A percentile compares a stretch with the other conserved stretches of the same genome.
These are phyloP conservation scores for Phytophthora nicotianae DNA, from an alignment of 352 stramenopile species.

Conservation along the genomic window DNA sequence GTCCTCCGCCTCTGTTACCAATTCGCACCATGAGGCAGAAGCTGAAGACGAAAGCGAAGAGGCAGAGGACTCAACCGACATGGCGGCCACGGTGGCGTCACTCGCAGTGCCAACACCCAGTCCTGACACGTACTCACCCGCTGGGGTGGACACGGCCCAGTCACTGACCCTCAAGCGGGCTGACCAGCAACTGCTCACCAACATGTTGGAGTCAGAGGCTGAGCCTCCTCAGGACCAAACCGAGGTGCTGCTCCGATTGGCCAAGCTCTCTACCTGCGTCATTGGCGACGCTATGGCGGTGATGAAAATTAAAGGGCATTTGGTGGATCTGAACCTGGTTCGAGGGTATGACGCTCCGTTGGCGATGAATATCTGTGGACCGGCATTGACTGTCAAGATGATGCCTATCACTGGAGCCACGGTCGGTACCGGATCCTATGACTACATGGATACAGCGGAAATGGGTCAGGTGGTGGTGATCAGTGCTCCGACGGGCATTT, in stretches of 20 bases:
- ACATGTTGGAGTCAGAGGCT: constrained; percentile 67
- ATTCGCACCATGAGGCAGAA: constrained; percentile 3
- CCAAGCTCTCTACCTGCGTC: constrained; percentile 82
- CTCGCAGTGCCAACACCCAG: constrained; percentile 33
- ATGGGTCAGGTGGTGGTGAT: constrained; percentile 84
- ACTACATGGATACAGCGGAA: constrained; percentile 82
- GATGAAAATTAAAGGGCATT: constrained; percentile 80
- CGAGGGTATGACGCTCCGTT: constrained; percentile 75
- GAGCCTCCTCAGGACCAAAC: constrained; percentile 25
- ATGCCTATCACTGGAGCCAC: constrained; percentile 64
- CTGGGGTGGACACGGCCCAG: constrained; percentile 19
- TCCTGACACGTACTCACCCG: constrained; percentile 11
- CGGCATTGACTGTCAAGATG: constrained; percentile 79
- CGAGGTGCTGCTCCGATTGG: constrained; percentile 67
- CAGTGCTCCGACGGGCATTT: constrained; percentile 58
- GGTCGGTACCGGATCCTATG: constrained; percentile 38
- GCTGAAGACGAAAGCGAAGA: constrained; percentile 7
- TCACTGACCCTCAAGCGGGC: constrained; percentile 48
- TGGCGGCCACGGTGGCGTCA: constrained; percentile 16
- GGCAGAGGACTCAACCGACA: constrained; percentile 4
- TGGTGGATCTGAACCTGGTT: constrained; percentile 77
- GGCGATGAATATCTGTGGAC: constrained; percentile 81
- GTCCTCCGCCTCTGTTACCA: not conserved
- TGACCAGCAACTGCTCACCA: constrained; percentile 60
- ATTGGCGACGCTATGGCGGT: constrained; percentile 83